These are phyloP conservation scores for Aspergillus pseudoterreus DNA, from an alignment of 2,329 filamentous ascomycete genomes.

Conservation along the genomic window DNA sequence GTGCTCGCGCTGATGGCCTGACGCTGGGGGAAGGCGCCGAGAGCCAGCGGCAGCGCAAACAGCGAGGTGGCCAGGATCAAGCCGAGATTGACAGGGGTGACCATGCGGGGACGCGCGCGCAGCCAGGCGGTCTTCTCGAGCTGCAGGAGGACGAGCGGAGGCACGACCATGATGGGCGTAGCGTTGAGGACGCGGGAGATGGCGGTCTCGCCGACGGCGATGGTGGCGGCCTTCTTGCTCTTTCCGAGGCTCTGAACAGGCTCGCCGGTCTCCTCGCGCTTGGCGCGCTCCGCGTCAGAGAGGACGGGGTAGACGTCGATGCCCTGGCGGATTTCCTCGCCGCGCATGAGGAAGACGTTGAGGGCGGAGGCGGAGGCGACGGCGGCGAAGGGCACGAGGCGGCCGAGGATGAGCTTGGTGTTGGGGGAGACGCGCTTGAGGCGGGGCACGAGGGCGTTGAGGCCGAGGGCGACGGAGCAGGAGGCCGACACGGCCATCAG, in stretches of 20 bases:
- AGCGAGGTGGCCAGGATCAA: conserved; percentile 84
- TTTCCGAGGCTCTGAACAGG: conserved; percentile 74
- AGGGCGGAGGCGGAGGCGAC: conserved; percentile 87
- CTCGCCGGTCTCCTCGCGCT: conserved; percentile 61
- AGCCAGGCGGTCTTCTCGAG: conserved; percentile 84
- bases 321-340: conserved; percentile 87
- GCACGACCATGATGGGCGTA: conserved; percentile 95
- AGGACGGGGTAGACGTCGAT: conserved; percentile 89
- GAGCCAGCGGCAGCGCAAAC: conserved; percentile 80
- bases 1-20: conserved; percentile 72
- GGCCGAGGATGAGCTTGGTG: conserved; percentile 70
- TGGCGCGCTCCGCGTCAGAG: conserved; percentile 63
- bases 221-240: conserved; percentile 78
- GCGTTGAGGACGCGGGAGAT: conserved; percentile 88
- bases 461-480: conserved; percentile 86
- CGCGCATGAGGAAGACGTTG: conserved; percentile 97
- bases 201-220: conserved; percentile 92
- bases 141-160: conserved; percentile 77
- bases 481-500: conserved; percentile 86
- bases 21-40: conserved; percentile 89
- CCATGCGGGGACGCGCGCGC: conserved; percentile 69
- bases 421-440: conserved; percentile 72
- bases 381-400: conserved; percentile 94
- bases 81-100: conserved; percentile 78
- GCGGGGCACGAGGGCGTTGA: conserved; percentile 85